These are phyloP conservation scores for Allium fistulosum DNA, from an alignment of 106 monocot species.

Conservation along the genomic window DNA sequence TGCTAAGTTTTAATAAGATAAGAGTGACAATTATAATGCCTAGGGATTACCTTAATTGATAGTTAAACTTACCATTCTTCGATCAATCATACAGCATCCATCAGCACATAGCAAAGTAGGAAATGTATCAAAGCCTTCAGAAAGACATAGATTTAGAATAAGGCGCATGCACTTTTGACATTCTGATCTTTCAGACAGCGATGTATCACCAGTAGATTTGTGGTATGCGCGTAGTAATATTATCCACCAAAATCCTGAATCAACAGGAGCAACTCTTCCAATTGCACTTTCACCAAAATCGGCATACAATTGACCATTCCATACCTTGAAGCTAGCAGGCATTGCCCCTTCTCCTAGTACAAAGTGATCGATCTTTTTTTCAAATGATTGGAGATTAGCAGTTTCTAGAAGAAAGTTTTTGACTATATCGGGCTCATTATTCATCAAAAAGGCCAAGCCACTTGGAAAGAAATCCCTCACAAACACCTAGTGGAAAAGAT, in stretches of 20 bases:
- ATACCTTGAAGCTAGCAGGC: slow-evolving; percentile 57
- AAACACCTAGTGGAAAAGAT: slow-evolving; percentile 27
- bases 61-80: slow-evolving; percentile 29
- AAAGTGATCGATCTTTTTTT: slow-evolving; percentile 39
- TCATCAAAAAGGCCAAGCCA: slow-evolving; percentile 52
- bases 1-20: not conserved
- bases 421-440: slow-evolving; percentile 35
- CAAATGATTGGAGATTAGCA: slow-evolving; percentile 35
- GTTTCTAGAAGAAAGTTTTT: slow-evolving; percentile 47
- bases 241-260: slow-evolving; percentile 68
- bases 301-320: slow-evolving; percentile 26
- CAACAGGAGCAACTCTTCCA: slow-evolving; percentile 51
- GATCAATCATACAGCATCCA: slow-evolving; percentile 52
- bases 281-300: slow-evolving; percentile 54
- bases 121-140: slow-evolving; percentile 55
- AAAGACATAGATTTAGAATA: slow-evolving; percentile 35
- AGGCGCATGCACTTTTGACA: slow-evolving; percentile 44
- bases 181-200: slow-evolving; percentile 31
- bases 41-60: not conserved
- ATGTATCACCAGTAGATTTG: slow-evolving; percentile 29
- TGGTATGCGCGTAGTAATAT: slow-evolving; percentile 49
- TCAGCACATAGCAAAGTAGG: slow-evolving; percentile 48
- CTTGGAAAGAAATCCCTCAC: slow-evolving; percentile 50
- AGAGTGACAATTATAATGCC: not conserved
- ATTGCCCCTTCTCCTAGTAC: slow-evolving; percentile 40